Base-by-base conservation (phyloP, 1,284 basidiomycete genomes). In the Naganishia albida region DNA sequence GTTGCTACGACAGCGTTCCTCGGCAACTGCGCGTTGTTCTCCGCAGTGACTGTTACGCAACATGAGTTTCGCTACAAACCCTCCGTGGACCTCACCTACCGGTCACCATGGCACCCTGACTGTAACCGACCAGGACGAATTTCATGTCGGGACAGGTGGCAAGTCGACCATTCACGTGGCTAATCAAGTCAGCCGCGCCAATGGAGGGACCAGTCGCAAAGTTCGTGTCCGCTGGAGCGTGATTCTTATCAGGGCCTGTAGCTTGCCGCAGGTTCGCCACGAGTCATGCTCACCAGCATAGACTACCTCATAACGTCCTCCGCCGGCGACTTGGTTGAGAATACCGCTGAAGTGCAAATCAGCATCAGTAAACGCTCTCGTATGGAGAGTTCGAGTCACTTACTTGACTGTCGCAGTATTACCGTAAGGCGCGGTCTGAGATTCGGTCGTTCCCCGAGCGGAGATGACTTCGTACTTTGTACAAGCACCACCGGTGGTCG, bases 81-180 rank as follows among this genome's bases (percentile, higher is more conserved):
- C 0, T 42, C 40, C 12, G 6, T 0, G 10, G 7, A 8, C 8
- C 4, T 26, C 6, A 10, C 39, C 3, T 46, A 62, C 51, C 50
- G 15, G 60, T 52, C 2, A 60, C 60, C 51, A 62, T 52, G 23
- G 50, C 60, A 16, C 63, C 63, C 20, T 64, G 63, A 20, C 44
- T 50, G 39, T 64, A 64, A 18, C 63, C 63, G 20, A 64, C 42
- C n/a, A 64, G 49, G 30, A 64, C 63, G 20, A 64, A 64, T 39
- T 64, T 57, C 34, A 56, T 64, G 44, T 64, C 18, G 46, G 63
- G 63, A 46, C 63, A 64, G 25, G 34, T 57, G 39, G 43, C 34
- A 7, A 56, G 49, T 10, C 46, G 34, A 13, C 46, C 34, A n/a
- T 52, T 50, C 48, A 64, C 55, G 20, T 54, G 63, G 16, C 49